Evolutionary conservation across 2,329 filamentous ascomycete species (phyloP), one percentile per base, ranked within the genome.

Genomic region (Tolypocladium endophyticum): DNA sequence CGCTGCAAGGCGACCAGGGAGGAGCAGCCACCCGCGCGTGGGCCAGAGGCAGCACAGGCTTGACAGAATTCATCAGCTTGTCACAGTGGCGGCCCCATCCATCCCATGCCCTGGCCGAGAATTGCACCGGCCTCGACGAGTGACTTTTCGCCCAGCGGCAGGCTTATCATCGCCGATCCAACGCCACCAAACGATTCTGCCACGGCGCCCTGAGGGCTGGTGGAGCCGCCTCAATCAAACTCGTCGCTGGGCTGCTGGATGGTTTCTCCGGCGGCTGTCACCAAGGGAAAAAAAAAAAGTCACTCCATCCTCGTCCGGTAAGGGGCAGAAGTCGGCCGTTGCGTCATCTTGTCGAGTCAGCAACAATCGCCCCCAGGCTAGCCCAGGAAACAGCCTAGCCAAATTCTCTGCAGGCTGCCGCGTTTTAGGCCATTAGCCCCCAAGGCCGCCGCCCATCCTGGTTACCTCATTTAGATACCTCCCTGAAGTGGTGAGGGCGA

Each of bases 101-200:
- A 33, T 12, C 8, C 54, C 54, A 30, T 28, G n/a, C n/a, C 55
- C 55, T 38, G 53, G 33, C 54, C 54, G 54, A 56, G 36, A 56
- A 41, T 56, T 28, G 54, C 36, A 56, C 54, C 54, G 54, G 54
- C 23, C 36, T 30, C 25, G 47, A 28, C 47, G 43, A 47, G n/a
- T 52, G 11, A 33, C 47, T 18, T 36, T 38, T 23, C 20, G 12
- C 52, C 9, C 52, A n/a, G 33, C 4, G 33, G 33, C 52, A 20
- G n/a, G 54, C 36, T 56, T 56, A 56, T 39, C 55, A 56, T 43
- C 55, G 55, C 55, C 55, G 55, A 56, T 56, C 55, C 55, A 1
- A 12, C 50, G 28, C 50, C 50, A 35, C 50, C 28, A 52, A 52
- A 53, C 50, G 30, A 53, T 14, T 20, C 30, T 35, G 20, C 18